These are phyloP conservation scores for Globisporangium irregulare DNA, from an alignment of 352 stramenopile genomes.

Conservation along the genomic window DNA sequence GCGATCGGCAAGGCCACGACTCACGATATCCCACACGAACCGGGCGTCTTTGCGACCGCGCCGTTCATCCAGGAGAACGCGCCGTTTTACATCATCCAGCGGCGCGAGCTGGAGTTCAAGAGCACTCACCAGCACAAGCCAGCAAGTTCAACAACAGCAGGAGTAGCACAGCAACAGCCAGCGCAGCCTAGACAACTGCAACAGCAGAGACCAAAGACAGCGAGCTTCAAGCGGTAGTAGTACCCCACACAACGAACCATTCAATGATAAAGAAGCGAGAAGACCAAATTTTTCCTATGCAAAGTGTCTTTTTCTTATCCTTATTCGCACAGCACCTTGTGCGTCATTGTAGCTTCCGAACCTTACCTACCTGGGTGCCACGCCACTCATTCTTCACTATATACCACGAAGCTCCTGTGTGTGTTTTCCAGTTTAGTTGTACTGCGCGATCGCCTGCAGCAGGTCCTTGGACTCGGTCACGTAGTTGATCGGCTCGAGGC, in stretches of 20 bases:
- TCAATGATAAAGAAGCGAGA: neutral
- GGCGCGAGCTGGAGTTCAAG: constrained; percentile 35
- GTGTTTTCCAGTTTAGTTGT: constrained; percentile 40
- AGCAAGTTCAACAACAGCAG: neutral
- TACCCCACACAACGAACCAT: neutral
- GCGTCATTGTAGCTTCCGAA: neutral
- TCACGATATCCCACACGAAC: constrained; percentile 32
- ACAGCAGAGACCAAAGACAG: constrained; percentile 13
- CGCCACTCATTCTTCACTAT: neutral
- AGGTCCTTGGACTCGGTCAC: constrained; percentile 91
- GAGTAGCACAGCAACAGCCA: constrained; percentile 1
- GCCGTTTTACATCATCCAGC: constrained; percentile 57
- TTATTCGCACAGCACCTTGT: neutral
- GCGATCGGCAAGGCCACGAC: constrained; percentile 67
- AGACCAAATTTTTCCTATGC: neutral
- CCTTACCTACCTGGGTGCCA: neutral
- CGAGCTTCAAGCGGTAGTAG: constrained; percentile 5
- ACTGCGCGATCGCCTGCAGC: constrained; percentile 90
- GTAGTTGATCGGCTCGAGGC: constrained; percentile 93
- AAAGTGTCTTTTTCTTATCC: neutral
- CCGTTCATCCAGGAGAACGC: constrained; percentile 55
- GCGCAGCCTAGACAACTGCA: neutral
- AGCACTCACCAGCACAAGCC: neutral
- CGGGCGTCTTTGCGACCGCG: constrained; percentile 51
- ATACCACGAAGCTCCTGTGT: neutral